Base-by-base conservation (phyloP, 2,329 filamentous ascomycete genomes). In the Chaetomium globosum region DNA sequence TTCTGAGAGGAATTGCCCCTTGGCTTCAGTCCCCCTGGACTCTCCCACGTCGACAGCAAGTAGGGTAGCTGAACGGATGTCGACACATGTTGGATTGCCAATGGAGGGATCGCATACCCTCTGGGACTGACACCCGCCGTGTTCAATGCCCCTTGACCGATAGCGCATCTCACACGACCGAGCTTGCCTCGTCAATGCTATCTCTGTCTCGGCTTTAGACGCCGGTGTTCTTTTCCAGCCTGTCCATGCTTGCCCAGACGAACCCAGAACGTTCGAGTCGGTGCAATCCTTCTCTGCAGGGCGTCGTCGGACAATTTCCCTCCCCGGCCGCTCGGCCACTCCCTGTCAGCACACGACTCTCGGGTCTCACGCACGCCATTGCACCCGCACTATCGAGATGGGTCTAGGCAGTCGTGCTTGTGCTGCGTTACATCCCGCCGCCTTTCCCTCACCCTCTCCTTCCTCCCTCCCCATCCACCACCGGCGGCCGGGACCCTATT, bases 361-460 rank as follows among this genome's bases (percentile, higher is more conserved):
- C 59, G 59, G 48, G 54, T 65, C 48, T 39, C 39, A 55, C 64
- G n/a, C 49, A 39, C 28, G 21, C 26, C 64, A 55, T 63, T 31
- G 51, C 58, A 55, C 59, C 54, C 59, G 64, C 59, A 62, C 64
- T 65, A 65, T 65, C 57, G 61, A 64, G 61, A 64, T 61, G 46
- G 36, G 26, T 63, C 55, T 36, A 43, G 61, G 46, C 16, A 52
- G 23, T 43, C 26, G 10, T 13, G 7, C 6, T 31, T 52, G 63
- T 52, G 51, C 31, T 30, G 28, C 48, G 58, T 53, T 33, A 55
- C 56, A 9, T 13, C 36, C 19, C 26, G 26, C 31, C 33, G 51
- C 4, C 12, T 46, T 30, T 33, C 52, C 23, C 10, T 6, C 43
- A 10, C n/a, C 23, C 36, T 9, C 33, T 43, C 33, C 3, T 10